A percentile compares a stretch with the other conserved stretches of the same genome.
These are phyloP conservation scores for Penicillium ochrochloron DNA, from an alignment of 495 filamentous ascomycete genomes.

Conservation along the genomic window DNA sequence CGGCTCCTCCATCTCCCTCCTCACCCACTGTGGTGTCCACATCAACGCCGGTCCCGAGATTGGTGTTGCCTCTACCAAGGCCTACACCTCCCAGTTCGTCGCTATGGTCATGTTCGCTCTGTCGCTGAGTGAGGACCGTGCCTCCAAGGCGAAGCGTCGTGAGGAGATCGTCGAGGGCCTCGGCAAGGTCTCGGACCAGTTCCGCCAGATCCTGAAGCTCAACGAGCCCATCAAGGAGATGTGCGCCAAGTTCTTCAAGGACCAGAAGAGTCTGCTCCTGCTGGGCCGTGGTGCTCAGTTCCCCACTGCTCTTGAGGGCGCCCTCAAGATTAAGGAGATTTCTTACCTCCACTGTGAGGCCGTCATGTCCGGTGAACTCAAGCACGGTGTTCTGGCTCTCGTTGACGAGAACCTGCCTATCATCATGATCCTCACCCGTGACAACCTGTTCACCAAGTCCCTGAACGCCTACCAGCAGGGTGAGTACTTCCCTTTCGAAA, in stretches of 20 bases:
- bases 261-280: slow-evolving; percentile 94
- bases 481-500: slow-evolving; percentile 42
- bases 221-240: slow-evolving; percentile 93
- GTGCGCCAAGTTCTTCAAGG: slow-evolving; percentile 87
- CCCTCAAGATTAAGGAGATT: slow-evolving; percentile 99
- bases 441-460: slow-evolving; percentile 94
- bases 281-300: slow-evolving; percentile 94
- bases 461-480: slow-evolving; percentile 98
- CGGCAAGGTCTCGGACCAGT: slow-evolving; percentile 82
- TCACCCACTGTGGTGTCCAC: slow-evolving; percentile 99
- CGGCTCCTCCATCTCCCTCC: slow-evolving; percentile 94
- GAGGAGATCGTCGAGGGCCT: slow-evolving; percentile 98
- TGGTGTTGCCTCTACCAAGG: slow-evolving; percentile 98
- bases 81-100: slow-evolving; percentile 98
- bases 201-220: slow-evolving; percentile 85
- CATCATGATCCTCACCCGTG: slow-evolving; percentile 98
- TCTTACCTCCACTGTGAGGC: slow-evolving; percentile 99
- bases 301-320: slow-evolving; percentile 95
- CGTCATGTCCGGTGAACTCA: slow-evolving; percentile 98
- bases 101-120: slow-evolving; percentile 99
- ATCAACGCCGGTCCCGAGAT: slow-evolving; percentile 99
- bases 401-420: slow-evolving; percentile 98
- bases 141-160: slow-evolving; percentile 88
- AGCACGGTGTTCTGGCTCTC: slow-evolving; percentile 95
- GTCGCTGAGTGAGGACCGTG: slow-evolving; percentile 92